Evolutionary conservation across 1,139 yeast species (phyloP), one percentile per base, ranked within the genome.

Genomic region (Magnusiomyces ingens): DNA sequence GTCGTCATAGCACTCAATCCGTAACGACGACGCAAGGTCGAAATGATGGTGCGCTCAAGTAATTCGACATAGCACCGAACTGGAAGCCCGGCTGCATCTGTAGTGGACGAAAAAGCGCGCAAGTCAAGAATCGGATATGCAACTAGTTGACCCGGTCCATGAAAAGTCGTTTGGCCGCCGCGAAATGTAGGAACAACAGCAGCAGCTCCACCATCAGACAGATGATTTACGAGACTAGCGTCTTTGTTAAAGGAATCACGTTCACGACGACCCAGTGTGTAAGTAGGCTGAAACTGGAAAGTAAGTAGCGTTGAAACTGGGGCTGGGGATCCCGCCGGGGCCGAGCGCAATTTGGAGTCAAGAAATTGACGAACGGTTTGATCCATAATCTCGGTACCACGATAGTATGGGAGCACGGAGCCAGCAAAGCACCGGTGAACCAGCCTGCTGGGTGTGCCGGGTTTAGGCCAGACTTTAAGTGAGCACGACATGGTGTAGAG

Each of bases 161-260:
- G 99, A 77, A 89, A 94, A 0, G 99, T 93, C 0, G 93, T 82
- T 66, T 93, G 95, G 0, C 99, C 99, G n/a, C 99, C 99, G 57
- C 99, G 75, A 57, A 82, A 83, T 0, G 94, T 78, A 63, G 88
- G 95, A 29, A 83, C 78, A 64, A 81, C 87, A 51, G 77, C 75
- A 29, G 79, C 79, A 17, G 40, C 45, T 6, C 72, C 74, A 42
- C 68, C 68, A 29, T 60, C 63, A 2, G 51, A 45, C 2, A 52
- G 46, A 6, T 15, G n/a, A 40, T 55, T 54, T 46, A 61, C 67
- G 35, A 57, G 56, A 12, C 62, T 58, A 6, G 72, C 64, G 37
- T 71, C 72, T 2, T 8, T n/a, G 1, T 63, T 68, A 17, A 71
- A 64, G 38, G 79, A 78, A 51, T 72, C 80, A 58, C 80, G 79